These are phyloP conservation scores for Globisporangium perplexum DNA, from an alignment of 352 stramenopile genomes.

Conservation along the genomic window DNA sequence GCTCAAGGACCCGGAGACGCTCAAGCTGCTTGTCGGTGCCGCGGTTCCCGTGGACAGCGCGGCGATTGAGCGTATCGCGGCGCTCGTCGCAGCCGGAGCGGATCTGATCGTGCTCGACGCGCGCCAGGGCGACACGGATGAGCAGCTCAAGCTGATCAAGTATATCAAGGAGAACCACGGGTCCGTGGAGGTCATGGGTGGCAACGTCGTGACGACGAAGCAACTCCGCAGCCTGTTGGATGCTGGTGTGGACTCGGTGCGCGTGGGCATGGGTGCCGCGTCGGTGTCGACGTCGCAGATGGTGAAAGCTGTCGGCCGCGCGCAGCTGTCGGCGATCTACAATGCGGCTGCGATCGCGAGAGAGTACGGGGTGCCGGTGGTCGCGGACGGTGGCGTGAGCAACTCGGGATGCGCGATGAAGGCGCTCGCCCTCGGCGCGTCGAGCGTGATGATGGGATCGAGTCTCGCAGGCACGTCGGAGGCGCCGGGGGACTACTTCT, in stretches of 20 bases:
- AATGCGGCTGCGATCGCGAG: slow-evolving; percentile 92
- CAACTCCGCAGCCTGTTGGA: slow-evolving; percentile 96
- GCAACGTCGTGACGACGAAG: slow-evolving; percentile 96
- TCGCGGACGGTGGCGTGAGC: slow-evolving; percentile 97
- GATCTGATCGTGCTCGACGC: slow-evolving; percentile 99
- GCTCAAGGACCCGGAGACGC: slow-evolving; percentile 92
- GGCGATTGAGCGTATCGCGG: slow-evolving; percentile 85
- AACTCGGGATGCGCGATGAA: slow-evolving; percentile 97
- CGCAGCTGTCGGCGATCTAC: slow-evolving; percentile 98
- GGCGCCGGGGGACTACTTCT: slow-evolving; percentile 98
- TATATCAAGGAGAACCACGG: slow-evolving; percentile 93
- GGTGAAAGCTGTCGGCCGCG: slow-evolving; percentile 96
- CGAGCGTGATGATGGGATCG: slow-evolving; percentile 98
- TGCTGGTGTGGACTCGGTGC: slow-evolving; percentile 96
- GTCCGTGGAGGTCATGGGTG: slow-evolving; percentile 93
- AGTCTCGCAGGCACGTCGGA: slow-evolving; percentile 97
- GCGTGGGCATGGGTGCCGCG: slow-evolving; percentile 98
- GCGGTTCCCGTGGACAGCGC: slow-evolving; percentile 94
- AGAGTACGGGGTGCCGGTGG: slow-evolving; percentile 95
- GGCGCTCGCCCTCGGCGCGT: slow-evolving; percentile 94
- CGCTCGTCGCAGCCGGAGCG: slow-evolving; percentile 89
- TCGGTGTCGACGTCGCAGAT: slow-evolving; percentile 99
- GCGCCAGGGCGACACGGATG: slow-evolving; percentile 95
- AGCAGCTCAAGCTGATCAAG: slow-evolving; percentile 67
- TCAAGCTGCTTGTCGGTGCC: slow-evolving; percentile 93